These are phyloP conservation scores for Colletotrichum coccodes DNA, from an alignment of 2,329 filamentous ascomycete species.

Conservation along the genomic window DNA sequence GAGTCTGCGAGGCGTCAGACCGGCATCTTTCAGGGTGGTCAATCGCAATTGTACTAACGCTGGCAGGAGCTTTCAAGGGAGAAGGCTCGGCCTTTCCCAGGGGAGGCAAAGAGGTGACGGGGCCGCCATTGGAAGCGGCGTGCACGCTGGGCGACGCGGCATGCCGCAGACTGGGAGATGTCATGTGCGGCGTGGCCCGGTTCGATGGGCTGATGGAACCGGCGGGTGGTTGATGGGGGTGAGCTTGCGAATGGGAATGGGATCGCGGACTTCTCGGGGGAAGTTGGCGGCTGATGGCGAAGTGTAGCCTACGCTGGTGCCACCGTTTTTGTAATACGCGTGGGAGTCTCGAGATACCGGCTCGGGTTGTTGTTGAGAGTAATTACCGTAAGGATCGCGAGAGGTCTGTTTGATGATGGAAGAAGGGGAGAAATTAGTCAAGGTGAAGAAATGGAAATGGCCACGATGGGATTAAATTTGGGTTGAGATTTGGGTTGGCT, in stretches of 20 bases:
- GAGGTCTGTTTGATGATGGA: slow-evolving; percentile 46
- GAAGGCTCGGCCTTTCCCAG: slow-evolving; percentile 52
- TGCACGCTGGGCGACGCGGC: slow-evolving; percentile 49
- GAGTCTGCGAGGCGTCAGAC: slow-evolving; percentile 60
- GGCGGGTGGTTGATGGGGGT: slow-evolving; percentile 51
- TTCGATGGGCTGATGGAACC: slow-evolving; percentile 56
- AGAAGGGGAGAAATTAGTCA: slow-evolving; percentile 32
- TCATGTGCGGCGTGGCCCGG: slow-evolving; percentile 49
- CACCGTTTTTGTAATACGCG: slow-evolving; percentile 58
- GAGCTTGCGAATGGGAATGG: slow-evolving; percentile 48
- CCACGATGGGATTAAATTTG: slow-evolving; percentile 24
- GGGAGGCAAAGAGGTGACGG: slow-evolving; percentile 44
- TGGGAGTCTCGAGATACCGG: slow-evolving; percentile 47
- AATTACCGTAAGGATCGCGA: slow-evolving; percentile 60
- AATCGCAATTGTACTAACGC: slow-evolving; percentile 41
- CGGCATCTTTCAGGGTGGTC: not conserved
- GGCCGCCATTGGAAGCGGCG: slow-evolving; percentile 52
- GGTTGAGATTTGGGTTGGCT: slow-evolving; percentile 33
- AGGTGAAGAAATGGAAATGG: slow-evolving; percentile 12
- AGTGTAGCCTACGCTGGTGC: slow-evolving; percentile 47
- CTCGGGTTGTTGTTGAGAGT: slow-evolving; percentile 45
- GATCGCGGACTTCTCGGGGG: slow-evolving; percentile 60
- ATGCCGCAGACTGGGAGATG: slow-evolving; percentile 61
- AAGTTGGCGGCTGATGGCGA: slow-evolving; percentile 58
- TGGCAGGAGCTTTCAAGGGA: slow-evolving; percentile 50